A percentile compares a stretch with the other conserved stretches of the same genome.
Conservation (phyloP, 345 rosid species). For the Ailanthus altissimus region DNA sequence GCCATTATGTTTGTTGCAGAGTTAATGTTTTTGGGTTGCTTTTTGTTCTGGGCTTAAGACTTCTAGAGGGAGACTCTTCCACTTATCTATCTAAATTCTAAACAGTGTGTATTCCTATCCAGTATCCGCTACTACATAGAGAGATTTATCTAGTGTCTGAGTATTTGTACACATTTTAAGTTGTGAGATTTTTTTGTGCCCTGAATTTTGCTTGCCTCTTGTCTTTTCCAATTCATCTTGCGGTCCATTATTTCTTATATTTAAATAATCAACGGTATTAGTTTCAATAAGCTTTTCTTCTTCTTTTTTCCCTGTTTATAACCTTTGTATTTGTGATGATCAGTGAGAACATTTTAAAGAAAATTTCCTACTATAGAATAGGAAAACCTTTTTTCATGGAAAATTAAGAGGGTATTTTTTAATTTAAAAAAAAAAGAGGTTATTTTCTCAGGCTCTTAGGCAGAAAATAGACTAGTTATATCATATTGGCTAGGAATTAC, state of each 20-base stretch:
- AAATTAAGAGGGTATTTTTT: too few relatives aligned
- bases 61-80: too few relatives aligned
- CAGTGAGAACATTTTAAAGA: too few relatives aligned
- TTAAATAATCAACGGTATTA: background rate
- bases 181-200: background rate
- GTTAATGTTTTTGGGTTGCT: background rate
- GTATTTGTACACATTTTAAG: background rate
- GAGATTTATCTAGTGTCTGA: background rate
- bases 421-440: too few relatives aligned
- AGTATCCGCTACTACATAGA: background rate
- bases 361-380: too few relatives aligned
- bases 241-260: background rate
- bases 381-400: too few relatives aligned
- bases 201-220: background rate
- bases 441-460: too few relatives aligned
- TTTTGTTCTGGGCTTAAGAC: background rate
- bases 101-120: background rate
- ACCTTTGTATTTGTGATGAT: too few relatives aligned
- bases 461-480: too few relatives aligned
- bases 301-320: too few relatives aligned
- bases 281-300: too few relatives aligned
- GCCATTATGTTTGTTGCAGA: constrained; percentile 38
- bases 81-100: background rate
- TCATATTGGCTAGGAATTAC: background rate
- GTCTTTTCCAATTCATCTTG: background rate